Conservation (phyloP, 225 moss, liverwort and hornwort genomes). For the Climacium dendroides region DNA sequence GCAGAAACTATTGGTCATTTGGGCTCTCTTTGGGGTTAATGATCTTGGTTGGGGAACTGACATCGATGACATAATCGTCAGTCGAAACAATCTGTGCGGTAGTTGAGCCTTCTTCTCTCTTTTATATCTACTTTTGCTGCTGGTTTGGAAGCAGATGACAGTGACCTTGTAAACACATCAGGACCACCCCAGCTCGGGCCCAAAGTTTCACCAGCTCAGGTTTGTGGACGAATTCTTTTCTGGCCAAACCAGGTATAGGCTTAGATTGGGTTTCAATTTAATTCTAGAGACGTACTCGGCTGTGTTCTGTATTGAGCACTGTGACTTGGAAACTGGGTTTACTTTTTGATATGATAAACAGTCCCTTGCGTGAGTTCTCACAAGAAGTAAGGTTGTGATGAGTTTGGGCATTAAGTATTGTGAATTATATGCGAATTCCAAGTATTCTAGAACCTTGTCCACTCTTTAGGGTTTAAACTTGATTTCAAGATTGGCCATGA, state of each 20-base stretch:
- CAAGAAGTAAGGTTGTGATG: not conserved
- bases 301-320: not conserved
- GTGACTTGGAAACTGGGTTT: not conserved
- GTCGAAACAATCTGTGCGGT: not conserved
- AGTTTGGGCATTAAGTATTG: not conserved
- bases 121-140: not conserved
- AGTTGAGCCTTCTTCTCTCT: not conserved
- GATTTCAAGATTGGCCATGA: not conserved
- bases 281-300: not conserved
- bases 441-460: not conserved
- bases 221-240: not conserved
- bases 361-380: not conserved
- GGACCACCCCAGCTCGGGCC: not conserved
- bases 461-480: not conserved
- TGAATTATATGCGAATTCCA: not conserved
- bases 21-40: not conserved
- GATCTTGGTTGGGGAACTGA: not conserved
- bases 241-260: not conserved
- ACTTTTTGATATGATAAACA: not conserved
- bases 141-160: slow-evolving; percentile 22
- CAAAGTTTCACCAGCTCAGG: slow-evolving; percentile 9
- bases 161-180: slow-evolving; percentile 4
- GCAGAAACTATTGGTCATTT: not conserved
- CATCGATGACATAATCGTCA: not conserved
- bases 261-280: not conserved